Base-by-base conservation (phyloP, 2,329 filamentous ascomycete species). In the Colletotrichum orbiculare region DNA sequence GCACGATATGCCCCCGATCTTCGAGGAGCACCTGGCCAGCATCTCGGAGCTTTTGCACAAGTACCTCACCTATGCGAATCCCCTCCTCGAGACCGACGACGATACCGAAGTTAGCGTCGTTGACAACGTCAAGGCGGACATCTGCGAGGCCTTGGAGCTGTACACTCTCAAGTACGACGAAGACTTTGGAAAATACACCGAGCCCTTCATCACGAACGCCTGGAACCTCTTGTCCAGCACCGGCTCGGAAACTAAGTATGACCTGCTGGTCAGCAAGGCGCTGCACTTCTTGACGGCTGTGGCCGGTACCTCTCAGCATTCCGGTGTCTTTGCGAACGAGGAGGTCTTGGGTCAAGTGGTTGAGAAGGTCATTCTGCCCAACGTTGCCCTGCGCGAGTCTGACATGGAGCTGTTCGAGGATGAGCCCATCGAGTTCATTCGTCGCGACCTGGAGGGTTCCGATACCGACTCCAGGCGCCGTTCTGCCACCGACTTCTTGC, bases 401-500 rank as follows among this genome's bases (percentile, higher is more conserved):
- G 96, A 99, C 70, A 87, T 97, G 59, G 96, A 99, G 76, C 86
- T 97, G 70, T 98, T 99, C 71, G 96, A 99, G 75, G 96, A 99
- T 75, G 96, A 99, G 81, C 96, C 96, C 0, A 99, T 99, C 69
- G 96, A 99, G 77, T 99, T 97, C 75, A 99, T 99, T 73, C 88
- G 96, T 68, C 88, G 94, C 72, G 96, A 99, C 77, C 83, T 99
- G 52, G 96, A 99, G 77, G 96, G 96, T 7, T 97, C 96, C 2
- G 96, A 99, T 77, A 96, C 91, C 59, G 96, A 98, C 75, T 99
- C 96, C 2, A 86, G 96, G 73, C 86, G 96, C 70, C 87, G 96
- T 73, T 95, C 96, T 45, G 94, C 96, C 1, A 98, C 95, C 1
- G 96, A 98, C 76, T 99, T 99, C 81, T 80, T 99, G 64, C 88